Evolutionary conservation across 352 stramenopile species (phyloP).

Genomic region (Pythium utonaiense): DNA sequence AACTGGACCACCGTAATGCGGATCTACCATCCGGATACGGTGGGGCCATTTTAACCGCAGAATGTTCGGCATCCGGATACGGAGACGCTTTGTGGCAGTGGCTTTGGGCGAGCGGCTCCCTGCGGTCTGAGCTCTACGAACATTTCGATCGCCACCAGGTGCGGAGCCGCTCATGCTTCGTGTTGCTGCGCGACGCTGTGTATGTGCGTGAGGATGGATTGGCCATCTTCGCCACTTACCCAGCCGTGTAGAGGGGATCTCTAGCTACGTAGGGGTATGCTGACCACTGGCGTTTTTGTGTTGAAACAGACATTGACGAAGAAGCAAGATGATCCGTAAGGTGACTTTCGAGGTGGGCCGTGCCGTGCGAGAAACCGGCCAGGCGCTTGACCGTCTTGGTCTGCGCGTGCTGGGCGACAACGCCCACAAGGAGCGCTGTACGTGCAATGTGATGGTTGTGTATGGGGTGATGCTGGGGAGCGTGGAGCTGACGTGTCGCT

Average conservation of each 20-base stretch:
- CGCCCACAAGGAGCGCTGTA: conserved; percentile 90
- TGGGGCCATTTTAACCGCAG: not conserved
- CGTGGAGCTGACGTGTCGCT: not conserved
- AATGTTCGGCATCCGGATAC: conserved; percentile 24
- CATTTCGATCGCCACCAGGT: conserved; percentile 33
- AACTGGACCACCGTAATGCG: conserved; percentile 26
- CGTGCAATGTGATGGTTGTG: conserved; percentile 3
- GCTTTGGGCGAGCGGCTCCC: conserved; percentile 22
- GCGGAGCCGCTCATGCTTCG: not conserved
- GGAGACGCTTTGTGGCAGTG: conserved; percentile 30
- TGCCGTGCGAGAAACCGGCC: conserved; percentile 94
- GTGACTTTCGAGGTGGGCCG: conserved; percentile 89
- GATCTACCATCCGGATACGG: conserved; percentile 27
- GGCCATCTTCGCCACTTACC: not conserved
- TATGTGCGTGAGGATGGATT: not conserved
- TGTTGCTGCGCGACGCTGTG: not conserved
- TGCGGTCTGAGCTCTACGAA: conserved; percentile 24
- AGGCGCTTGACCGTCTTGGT: conserved; percentile 93
- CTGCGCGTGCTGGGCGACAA: conserved; percentile 85
- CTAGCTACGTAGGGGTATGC: not conserved
- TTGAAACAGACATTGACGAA: conserved; percentile 1
- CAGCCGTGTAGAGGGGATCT: not conserved
- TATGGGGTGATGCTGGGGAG: not conserved
- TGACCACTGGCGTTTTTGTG: not conserved
- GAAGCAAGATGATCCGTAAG: conserved; percentile 79